Base-by-base conservation (phyloP, 169 alveolate species). In the Plasmodium malariae region DNA sequence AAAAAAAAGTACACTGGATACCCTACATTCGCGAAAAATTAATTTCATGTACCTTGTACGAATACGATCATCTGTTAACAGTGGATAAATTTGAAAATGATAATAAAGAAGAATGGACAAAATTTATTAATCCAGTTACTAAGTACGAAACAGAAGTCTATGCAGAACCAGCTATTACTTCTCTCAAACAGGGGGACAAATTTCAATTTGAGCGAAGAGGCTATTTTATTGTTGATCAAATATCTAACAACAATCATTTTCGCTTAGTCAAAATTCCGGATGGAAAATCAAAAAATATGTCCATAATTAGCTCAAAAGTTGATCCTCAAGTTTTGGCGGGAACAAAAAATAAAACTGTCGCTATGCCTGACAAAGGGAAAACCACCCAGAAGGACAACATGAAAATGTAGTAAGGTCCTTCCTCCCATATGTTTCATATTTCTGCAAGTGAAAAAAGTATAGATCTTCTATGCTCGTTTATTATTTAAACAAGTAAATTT, bases 191-290 rank as follows among this genome's bases (percentile, higher is more conserved):
- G n/a, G 98, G 98, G 3, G 97, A 95, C 45, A 89, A 92, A 88
- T 88, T 98, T 40, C 99, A 98, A 93, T 95, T 98, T 67, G 99
- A 98, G 94, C 96, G 99, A 94, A 96, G 99, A 93, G 99, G 99
- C 0, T 98, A 96, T 92, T 98, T 96, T 97, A 96, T 94, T 65
- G 97, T 98, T 54, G 99, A 98, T 93, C 91, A 94, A 48, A 91
- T 94, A 4, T 93, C 94, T 6, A 48, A 78, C 32, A 54, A 91
- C 30, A 94, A 93, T 1, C 73, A 71, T n/a, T 57, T 94, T 59
- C 95, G 89, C 43, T 89, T 98, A 30, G 95, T 96, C 80, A 97
- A 94, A 94, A 96, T 98, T 57, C 99, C 99, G 49, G 99, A 97
- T 92, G 98, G 99, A 12, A 97, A 95, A 74, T 89, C 92, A 17